A percentile compares a stretch with the other conserved stretches of the same genome.
Conservation (phyloP, 805 yeast species). For the Candida manassasensis region DNA sequence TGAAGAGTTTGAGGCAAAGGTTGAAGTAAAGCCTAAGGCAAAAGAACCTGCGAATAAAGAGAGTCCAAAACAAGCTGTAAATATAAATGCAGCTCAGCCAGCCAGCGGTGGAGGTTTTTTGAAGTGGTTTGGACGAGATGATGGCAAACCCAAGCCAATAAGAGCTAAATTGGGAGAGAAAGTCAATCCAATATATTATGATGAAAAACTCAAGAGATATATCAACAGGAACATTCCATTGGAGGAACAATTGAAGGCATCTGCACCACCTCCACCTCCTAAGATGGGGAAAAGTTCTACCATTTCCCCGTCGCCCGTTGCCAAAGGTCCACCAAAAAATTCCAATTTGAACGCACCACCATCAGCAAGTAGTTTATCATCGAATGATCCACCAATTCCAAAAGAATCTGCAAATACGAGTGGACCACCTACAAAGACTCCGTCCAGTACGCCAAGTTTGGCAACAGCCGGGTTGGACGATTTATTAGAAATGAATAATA, state of each 20-base stretch:
- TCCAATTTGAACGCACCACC: slow-evolving; percentile 8
- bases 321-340: slow-evolving; percentile 8
- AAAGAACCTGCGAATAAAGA: slow-evolving; percentile 10
- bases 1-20: slow-evolving; percentile 36
- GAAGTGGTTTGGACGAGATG: slow-evolving; percentile 36
- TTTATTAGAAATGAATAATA: slow-evolving; percentile 28
- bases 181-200: slow-evolving; percentile 62
- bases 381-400: slow-evolving; percentile 9
- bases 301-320: slow-evolving; percentile 9
- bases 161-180: slow-evolving; percentile 84
- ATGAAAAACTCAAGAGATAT: slow-evolving; percentile 84
- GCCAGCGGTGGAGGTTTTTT: slow-evolving; percentile 51
- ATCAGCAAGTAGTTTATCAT: slow-evolving; percentile 5
- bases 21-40: slow-evolving; percentile 25
- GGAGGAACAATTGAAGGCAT: slow-evolving; percentile 54
- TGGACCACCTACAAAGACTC: slow-evolving; percentile 10
- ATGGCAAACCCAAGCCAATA: slow-evolving; percentile 68
- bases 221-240: slow-evolving; percentile 62
- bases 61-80: slow-evolving; percentile 15
- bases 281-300: slow-evolving; percentile 24
- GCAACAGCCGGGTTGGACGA: slow-evolving; percentile 41
- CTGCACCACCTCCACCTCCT: slow-evolving; percentile 69
- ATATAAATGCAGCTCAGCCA: slow-evolving; percentile 10
- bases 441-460: slow-evolving; percentile 17
- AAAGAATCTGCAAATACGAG: slow-evolving; percentile 9